Conservation (phyloP, 257 asterid genomes). For the Solanum microdontum region DNA sequence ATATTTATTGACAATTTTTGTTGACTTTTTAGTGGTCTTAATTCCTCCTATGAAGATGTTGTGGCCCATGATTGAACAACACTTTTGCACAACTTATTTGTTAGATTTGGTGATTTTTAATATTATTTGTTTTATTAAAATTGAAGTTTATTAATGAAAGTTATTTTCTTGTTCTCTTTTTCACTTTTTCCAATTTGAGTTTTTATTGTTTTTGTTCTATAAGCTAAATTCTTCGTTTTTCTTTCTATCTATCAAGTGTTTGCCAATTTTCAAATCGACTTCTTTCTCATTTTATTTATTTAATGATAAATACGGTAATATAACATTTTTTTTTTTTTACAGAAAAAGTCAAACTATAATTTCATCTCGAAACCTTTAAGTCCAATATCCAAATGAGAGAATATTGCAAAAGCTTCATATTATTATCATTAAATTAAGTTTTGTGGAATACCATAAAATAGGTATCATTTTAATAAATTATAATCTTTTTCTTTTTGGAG, state of each 20-base stretch:
- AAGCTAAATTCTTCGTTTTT: background rate
- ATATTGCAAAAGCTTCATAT: background rate
- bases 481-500: background rate
- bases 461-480: too few relatives aligned
- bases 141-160: background rate
- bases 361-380: background rate
- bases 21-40: background rate
- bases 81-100: background rate
- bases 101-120: background rate
- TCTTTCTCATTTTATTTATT: background rate
- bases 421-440: too few relatives aligned
- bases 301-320: background rate
- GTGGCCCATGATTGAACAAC: background rate
- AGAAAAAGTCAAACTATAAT: background rate
- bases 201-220: background rate
- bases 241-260: background rate
- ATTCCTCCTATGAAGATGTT: background rate
- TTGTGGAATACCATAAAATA: background rate
- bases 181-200: background rate
- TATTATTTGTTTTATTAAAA: background rate
- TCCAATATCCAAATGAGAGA: background rate
- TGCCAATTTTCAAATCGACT: accelerated
- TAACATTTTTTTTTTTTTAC: background rate
- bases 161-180: background rate
- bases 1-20: background rate